Base-by-base conservation (phyloP, 1,139 yeast genomes). In the Debaryomyces fabryi region DNA sequence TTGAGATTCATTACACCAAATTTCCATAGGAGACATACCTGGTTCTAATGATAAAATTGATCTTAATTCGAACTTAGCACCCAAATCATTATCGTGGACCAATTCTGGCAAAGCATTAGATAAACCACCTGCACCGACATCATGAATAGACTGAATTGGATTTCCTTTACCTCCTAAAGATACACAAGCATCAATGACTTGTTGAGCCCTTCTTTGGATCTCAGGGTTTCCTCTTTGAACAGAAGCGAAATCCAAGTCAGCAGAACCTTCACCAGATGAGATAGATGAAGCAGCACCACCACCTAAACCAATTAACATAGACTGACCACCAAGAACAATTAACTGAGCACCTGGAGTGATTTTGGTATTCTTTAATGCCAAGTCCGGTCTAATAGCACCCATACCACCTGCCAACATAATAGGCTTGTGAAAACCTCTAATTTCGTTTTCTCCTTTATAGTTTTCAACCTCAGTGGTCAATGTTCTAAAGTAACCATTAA, bases 151-250 rank as follows among this genome's bases (percentile, higher is more conserved):
- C 71, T 92, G 96, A 58, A 95, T 89, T 44, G 98, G 99, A 62
- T 86, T 92, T 12, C 61, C 60, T 24, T 77, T 76, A 27, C 76
- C 76, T 46, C 96, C 97, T 50, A 90, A 76, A 2, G 96, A 84
- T 36, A 86, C 86, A 79, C 99, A 95, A 20, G 96, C 83, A 67
- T 93, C 96, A 58, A 95, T 93, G 44, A 93, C 99, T 79, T 91
- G 95, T 71, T 95, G 99, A 32, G 98, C 97, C 68, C 99, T 87
- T 73, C 99, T 88, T 74, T 95, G 97, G 85, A 95, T 91, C 72
- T 95, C 99, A 29, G 99, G 99, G 73, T 95, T 95, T 50, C 99
- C 99, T 76, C 99, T 86, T 76, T 95, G 99, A 38, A 95, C 99
- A 21, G 98, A 92, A 16, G 99, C 99, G 71, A 92, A 95, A 75